Evolutionary conservation across 768 basidiomycete genomes (phyloP).

Genomic region (Termitomyces sp.): DNA sequence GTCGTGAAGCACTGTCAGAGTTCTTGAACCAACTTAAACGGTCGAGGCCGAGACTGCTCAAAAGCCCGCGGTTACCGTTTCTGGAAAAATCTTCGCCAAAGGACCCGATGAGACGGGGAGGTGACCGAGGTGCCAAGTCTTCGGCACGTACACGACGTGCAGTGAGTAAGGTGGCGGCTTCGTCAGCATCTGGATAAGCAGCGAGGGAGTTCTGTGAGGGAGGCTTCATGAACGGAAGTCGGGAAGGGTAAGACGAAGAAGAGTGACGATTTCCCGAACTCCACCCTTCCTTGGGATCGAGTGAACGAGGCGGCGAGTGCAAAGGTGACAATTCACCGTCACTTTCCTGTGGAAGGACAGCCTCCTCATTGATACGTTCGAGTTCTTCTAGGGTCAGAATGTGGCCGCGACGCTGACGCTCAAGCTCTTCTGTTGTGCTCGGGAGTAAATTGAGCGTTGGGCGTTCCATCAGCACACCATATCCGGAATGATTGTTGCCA

Average conservation of each 20-base stretch:
- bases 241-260: not conserved
- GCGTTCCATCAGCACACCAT: constrained; percentile 38
- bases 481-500: constrained; percentile 41
- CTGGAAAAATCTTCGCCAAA: constrained; percentile 11
- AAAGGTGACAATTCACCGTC: constrained; percentile 10
- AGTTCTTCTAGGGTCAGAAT: constrained; percentile 35
- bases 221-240: constrained; percentile 14
- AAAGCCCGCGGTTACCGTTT: constrained; percentile 19
- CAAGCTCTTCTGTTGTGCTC: constrained; percentile 26
- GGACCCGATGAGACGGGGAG: constrained; percentile 15
- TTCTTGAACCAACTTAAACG: constrained; percentile 61
- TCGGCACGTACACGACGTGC: constrained; percentile 46
- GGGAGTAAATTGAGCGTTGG: constrained; percentile 36
- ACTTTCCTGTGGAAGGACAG: constrained; percentile 27
- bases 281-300: constrained; percentile 17
- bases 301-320: constrained; percentile 31
- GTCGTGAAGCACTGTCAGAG: constrained; percentile 19
- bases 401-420: constrained; percentile 27
- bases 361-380: constrained; percentile 31
- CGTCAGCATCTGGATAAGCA: constrained; percentile 33
- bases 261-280: constrained; percentile 3
- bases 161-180: constrained; percentile 46
- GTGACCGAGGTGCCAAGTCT: constrained; percentile 28
- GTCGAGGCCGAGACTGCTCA: constrained; percentile 41
- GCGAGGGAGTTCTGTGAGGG: constrained; percentile 27